These are phyloP conservation scores for Ambrosiella xylebori DNA, from an alignment of 2,329 filamentous ascomycete species.

Conservation along the genomic window DNA sequence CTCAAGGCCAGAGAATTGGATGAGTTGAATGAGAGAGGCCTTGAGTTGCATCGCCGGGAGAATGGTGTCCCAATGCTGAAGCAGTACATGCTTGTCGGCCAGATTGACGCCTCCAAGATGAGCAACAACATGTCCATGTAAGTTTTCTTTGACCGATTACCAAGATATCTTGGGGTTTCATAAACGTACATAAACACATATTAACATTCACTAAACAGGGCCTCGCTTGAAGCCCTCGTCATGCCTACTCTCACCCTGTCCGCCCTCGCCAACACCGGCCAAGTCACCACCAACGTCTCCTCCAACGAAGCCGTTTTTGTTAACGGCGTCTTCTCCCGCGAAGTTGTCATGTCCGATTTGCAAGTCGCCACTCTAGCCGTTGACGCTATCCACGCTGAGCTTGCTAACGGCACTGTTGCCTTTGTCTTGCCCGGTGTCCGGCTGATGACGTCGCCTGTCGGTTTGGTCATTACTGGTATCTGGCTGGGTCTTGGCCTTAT, in stretches of 20 bases:
- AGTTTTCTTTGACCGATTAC: slow-evolving; percentile 18
- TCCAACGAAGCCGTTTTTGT: slow-evolving; percentile 56
- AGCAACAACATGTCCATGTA: slow-evolving; percentile 41
- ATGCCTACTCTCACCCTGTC: slow-evolving; percentile 52
- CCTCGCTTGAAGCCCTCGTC: slow-evolving; percentile 42
- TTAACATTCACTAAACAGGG: slow-evolving; percentile 22
- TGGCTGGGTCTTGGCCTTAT: slow-evolving; percentile 42
- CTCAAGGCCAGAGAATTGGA: slow-evolving; percentile 13
- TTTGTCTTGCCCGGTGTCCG: slow-evolving; percentile 54
- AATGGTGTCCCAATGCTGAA: slow-evolving; percentile 29
- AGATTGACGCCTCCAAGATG: slow-evolving; percentile 44
- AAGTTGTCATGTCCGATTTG: slow-evolving; percentile 34
- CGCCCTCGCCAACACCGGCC: slow-evolving; percentile 34
- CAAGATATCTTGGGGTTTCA: background rate
- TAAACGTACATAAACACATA: background rate
- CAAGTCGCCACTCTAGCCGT: slow-evolving; percentile 33
- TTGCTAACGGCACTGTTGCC: slow-evolving; percentile 36
- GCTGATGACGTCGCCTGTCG: slow-evolving; percentile 52
- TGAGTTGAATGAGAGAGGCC: slow-evolving; percentile 16
- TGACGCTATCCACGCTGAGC: slow-evolving; percentile 26
- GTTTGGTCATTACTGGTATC: slow-evolving; percentile 45
- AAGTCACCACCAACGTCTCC: slow-evolving; percentile 46
- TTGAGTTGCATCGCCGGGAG: slow-evolving; percentile 13
- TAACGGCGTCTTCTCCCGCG: slow-evolving; percentile 48
- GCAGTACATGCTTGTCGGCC: slow-evolving; percentile 50